phyloP scores from a whole-genome alignment of 257 asterid species.

The Avicennia marina region DNA sequence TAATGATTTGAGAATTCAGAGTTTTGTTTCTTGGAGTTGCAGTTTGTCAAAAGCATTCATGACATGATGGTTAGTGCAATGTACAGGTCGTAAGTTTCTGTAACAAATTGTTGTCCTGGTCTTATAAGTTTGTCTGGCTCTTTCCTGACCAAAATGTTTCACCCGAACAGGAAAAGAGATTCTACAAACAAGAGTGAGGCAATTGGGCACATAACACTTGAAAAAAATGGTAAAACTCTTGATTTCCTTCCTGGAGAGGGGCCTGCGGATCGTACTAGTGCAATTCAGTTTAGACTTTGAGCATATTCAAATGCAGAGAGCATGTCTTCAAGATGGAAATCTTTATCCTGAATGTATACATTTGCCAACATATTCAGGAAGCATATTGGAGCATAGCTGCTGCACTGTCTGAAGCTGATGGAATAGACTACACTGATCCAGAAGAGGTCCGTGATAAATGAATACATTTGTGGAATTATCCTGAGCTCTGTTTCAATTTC shows the following conservation, averaged over 20 bases:
- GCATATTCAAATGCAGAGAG: background rate
- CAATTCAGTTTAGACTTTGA: slow-evolving; percentile 57
- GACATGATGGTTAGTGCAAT: slow-evolving; percentile 85
- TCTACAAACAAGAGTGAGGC: slow-evolving; percentile 26
- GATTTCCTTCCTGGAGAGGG: slow-evolving; percentile 62
- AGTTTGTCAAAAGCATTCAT: slow-evolving; percentile 80
- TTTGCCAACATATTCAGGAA: slow-evolving; percentile 43
- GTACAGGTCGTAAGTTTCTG: slow-evolving; percentile 58
- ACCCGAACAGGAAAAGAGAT: slow-evolving; percentile 39
- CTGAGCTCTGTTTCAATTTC: background rate
- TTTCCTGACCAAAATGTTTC: slow-evolving; percentile 13
- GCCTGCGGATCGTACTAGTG: slow-evolving; percentile 63
- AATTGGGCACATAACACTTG: slow-evolving; percentile 55
- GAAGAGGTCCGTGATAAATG: slow-evolving; percentile 64
- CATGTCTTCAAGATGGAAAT: background rate
- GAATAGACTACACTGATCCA: slow-evolving; percentile 86
- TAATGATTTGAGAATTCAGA: slow-evolving; percentile 18
- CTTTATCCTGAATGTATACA: slow-evolving; percentile 9
- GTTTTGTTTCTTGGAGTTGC: slow-evolving; percentile 43
- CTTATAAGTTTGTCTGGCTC: background rate
- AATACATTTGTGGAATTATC: background rate
- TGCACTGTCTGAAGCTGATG: slow-evolving; percentile 95
- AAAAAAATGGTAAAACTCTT: slow-evolving; percentile 74
- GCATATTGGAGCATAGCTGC: slow-evolving; percentile 83
- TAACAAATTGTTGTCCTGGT: slow-evolving; percentile 7